Conservation (phyloP, 805 yeast species). For the Barnettozyma wickerhamii region DNA sequence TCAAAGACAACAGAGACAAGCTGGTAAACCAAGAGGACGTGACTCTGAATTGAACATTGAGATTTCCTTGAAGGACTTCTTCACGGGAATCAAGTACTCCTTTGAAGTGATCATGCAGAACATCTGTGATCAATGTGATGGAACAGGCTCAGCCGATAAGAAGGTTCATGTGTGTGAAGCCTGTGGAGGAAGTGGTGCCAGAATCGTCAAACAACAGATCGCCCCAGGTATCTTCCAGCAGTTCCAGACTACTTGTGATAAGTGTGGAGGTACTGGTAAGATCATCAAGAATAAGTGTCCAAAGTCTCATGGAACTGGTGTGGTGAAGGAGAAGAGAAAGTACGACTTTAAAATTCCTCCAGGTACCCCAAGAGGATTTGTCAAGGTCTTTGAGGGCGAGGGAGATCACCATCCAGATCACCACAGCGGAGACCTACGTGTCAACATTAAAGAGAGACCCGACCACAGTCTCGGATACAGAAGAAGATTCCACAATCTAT, state of each 20-base stretch:
- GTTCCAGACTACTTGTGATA: constrained; percentile 72
- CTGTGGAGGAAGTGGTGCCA: constrained; percentile 76
- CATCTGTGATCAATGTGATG: constrained; percentile 73
- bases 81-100: constrained; percentile 58
- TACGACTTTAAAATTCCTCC: constrained; percentile 62
- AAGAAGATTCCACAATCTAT: constrained; percentile 68
- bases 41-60: constrained; percentile 54
- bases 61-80: constrained; percentile 62
- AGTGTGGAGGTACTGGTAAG: constrained; percentile 76
- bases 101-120: constrained; percentile 67
- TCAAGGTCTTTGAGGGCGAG: constrained; percentile 62
- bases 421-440: constrained; percentile 72
- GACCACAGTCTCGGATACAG: constrained; percentile 75
- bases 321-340: constrained; percentile 48
- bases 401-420: constrained; percentile 83
- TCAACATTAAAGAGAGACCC: constrained; percentile 54
- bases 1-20: constrained; percentile 28
- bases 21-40: constrained; percentile 52
- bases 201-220: constrained; percentile 61
- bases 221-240: constrained; percentile 92
- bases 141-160: constrained; percentile 84
- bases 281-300: constrained; percentile 60
- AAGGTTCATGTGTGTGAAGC: constrained; percentile 54
- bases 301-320: constrained; percentile 68
- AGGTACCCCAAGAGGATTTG: constrained; percentile 62